Evolutionary conservation across 345 rosid genomes (phyloP).

Genomic region (Geranium brycei): DNA sequence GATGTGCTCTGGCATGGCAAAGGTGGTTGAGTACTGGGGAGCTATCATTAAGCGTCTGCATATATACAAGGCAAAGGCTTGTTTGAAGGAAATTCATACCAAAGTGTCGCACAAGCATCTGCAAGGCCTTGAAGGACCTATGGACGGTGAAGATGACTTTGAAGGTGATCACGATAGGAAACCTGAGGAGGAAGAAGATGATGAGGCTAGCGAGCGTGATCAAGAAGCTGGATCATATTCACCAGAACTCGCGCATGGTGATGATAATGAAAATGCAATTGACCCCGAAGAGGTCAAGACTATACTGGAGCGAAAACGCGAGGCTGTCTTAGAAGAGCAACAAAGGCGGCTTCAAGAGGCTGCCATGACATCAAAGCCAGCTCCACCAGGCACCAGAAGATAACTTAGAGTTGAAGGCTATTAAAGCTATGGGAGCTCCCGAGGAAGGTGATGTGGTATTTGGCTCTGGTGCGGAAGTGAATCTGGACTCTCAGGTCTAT

Average conservation of each 20-base stretch:
- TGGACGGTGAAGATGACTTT: conserved; percentile 31
- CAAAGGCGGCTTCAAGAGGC: conserved; percentile 64
- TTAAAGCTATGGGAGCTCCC: conserved; percentile 87
- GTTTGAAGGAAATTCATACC: conserved; percentile 81
- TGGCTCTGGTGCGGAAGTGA: conserved; percentile 87
- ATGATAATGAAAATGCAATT: conserved; percentile 72
- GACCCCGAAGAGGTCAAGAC: conserved; percentile 93
- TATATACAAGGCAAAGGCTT: conserved; percentile 94
- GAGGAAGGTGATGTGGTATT: conserved; percentile 94
- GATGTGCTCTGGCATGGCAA: conserved; percentile 80
- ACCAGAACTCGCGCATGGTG: conserved; percentile 72
- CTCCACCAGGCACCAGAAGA: conserved; percentile 58
- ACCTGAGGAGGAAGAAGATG: conserved; percentile 44
- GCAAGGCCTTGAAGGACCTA: conserved; percentile 60
- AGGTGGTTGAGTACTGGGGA: conserved; percentile 97
- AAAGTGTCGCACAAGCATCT: conserved; percentile 67
- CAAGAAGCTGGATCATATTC: conserved; percentile 75
- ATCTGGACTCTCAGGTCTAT: conserved; percentile 85
- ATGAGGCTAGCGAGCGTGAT: conserved; percentile 23
- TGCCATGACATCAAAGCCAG: conserved; percentile 45
- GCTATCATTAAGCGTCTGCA: conserved; percentile 81
- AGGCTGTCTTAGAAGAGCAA: conserved; percentile 55
- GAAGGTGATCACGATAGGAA: conserved; percentile 23
- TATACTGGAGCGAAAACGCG: conserved; percentile 56
- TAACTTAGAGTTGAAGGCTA: conserved; percentile 80